Evolutionary conservation across 192 early-diverging fungal species (phyloP), one percentile per base, ranked within the genome.

Genomic region (Linnemannia zychae): DNA sequence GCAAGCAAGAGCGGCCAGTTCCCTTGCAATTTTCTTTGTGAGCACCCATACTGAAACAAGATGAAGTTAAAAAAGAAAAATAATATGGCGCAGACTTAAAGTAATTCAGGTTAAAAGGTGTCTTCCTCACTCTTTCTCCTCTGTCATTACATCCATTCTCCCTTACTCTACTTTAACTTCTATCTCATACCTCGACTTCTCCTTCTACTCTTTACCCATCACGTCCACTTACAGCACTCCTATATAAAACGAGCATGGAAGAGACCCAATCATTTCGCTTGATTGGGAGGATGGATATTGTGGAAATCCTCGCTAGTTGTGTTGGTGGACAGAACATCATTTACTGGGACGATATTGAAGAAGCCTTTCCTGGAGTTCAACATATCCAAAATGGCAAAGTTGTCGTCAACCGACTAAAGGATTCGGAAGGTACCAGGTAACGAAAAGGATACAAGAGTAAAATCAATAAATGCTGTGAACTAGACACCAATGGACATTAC

Each of bases 261-360:
- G 67, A 67, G 67, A 67, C 67, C 18, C 67, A 67, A 37, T 67
- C 67, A 34, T 72, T 72, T 52, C 71, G 71, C n/a, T 33, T 72
- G 28, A 1, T 11, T 31, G 71, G 71, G 2, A 20, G 31, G 2
- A 52, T 13, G 4, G 71, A 72, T 16, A 49, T 72, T 16, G 13
- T 33, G 48, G 33, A 47, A 50, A 72, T 72, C 24, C 18, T 9
- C 50, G 31, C 17, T 5, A 13, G 33, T 28, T 31, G 33, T 49
- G 49, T 72, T 33, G 48, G 49, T 53, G 71, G 71, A 31, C 49
- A 72, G 17, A 52, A 53, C 33, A 16, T 72, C 48, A 22, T 72
- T 11, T 52, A 57, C 34, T 72, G 71, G 71, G 71, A 52, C 28
- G 44, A 47, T 49, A 72, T 72, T 34, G 71, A 72, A 33, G 16